Conservation (phyloP, 441 rosid species). For the Adansonia madagascariensis region DNA sequence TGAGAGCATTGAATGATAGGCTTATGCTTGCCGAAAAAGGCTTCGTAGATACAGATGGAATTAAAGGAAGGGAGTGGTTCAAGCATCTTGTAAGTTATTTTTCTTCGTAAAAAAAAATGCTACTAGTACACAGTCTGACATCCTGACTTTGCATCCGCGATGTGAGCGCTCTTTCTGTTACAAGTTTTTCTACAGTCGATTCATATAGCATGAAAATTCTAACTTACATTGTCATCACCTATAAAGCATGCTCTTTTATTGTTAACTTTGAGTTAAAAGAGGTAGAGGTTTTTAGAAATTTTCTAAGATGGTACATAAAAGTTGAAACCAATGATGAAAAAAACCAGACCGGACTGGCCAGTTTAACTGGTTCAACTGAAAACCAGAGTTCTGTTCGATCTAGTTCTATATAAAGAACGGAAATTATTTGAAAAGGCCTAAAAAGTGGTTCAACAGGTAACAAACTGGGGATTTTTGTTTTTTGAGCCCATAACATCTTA, state of each 20-base stretch:
- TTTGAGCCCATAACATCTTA: too few species aligned
- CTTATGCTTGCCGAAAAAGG: constrained; percentile 94
- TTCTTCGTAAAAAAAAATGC: background rate
- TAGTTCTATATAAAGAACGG: too few species aligned
- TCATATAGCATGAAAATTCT: background rate
- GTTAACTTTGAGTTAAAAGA: background rate
- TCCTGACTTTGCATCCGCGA: background rate
- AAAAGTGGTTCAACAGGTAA: too few species aligned
- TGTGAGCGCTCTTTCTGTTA: background rate
- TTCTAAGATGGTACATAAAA: background rate
- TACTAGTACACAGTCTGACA: constrained; percentile 8
- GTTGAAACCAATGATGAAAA: background rate
- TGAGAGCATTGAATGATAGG: constrained; percentile 75
- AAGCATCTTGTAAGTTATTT: constrained; percentile 77
- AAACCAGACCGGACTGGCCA: too few species aligned
- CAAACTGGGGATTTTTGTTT: too few species aligned
- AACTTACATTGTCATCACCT: background rate
- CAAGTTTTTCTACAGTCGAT: background rate
- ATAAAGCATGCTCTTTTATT: background rate
- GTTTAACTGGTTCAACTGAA: too few species aligned
- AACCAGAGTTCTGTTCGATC: too few species aligned
- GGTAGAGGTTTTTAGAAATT: too few species aligned
- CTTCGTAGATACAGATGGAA: constrained; percentile 76
- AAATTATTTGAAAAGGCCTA: too few species aligned
- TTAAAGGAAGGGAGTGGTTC: constrained; percentile 78